A percentile compares a stretch with the other conserved stretches of the same genome.
These are phyloP conservation scores for Pyrenophora teres DNA, from an alignment of 2,329 filamentous ascomycete species.

Conservation along the genomic window DNA sequence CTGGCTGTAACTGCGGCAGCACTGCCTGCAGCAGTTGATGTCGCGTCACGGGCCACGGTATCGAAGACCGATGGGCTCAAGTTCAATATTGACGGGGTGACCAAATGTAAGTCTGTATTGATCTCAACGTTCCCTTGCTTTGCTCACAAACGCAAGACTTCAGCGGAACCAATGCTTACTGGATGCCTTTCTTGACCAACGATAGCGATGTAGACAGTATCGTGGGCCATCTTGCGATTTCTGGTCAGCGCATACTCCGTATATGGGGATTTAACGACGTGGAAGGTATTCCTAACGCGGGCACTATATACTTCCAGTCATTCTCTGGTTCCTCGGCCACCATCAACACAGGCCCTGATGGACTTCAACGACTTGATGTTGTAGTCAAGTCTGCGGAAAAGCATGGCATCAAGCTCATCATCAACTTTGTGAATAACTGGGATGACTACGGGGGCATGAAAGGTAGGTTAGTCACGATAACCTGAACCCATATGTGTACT, in stretches of 20 bases:
- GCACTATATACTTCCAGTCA: slow-evolving; percentile 61
- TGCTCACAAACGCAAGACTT: slow-evolving; percentile 43
- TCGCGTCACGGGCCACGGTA: slow-evolving; percentile 29
- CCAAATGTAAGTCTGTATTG: slow-evolving; percentile 29
- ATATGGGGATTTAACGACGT: slow-evolving; percentile 69
- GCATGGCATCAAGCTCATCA: slow-evolving; percentile 65
- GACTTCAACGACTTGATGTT: slow-evolving; percentile 67
- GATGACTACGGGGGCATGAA: slow-evolving; percentile 68
- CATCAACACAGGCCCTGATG: slow-evolving; percentile 67
- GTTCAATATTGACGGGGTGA: slow-evolving; percentile 44
- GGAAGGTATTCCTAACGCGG: slow-evolving; percentile 47
- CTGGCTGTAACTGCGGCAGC: slow-evolving; percentile 27
- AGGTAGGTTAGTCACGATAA: too few relatives aligned
- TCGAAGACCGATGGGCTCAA: slow-evolving; percentile 34
- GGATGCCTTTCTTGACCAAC: slow-evolving; percentile 59
- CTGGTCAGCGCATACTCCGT: slow-evolving; percentile 63
- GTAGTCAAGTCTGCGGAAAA: slow-evolving; percentile 65
- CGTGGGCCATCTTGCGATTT: slow-evolving; percentile 52
- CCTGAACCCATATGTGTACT: too few relatives aligned
- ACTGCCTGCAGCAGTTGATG: slow-evolving; percentile 20
- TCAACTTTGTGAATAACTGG: slow-evolving; percentile 73
- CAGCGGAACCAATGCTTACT: slow-evolving; percentile 62
- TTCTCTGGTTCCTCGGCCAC: slow-evolving; percentile 56
- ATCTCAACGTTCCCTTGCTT: neutral
- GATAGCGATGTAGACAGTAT: slow-evolving; percentile 60